These are phyloP conservation scores for Parafenestella ontariensis DNA, from an alignment of 2,329 filamentous ascomycete genomes.

Conservation along the genomic window DNA sequence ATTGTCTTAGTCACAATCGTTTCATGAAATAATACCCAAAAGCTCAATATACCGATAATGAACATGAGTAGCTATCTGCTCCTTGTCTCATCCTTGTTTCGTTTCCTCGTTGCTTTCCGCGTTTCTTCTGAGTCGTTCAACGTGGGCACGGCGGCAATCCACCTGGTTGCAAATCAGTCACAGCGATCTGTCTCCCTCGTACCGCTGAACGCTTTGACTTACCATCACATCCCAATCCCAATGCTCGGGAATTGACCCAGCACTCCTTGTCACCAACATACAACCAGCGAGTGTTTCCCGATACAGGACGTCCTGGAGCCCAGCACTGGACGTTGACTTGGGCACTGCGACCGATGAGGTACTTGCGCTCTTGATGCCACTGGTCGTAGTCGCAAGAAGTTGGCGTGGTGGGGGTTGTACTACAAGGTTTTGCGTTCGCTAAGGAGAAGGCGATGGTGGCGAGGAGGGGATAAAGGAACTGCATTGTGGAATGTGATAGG, in stretches of 20 bases:
- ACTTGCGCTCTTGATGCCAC: slow-evolving; percentile 8
- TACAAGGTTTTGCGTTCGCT: not conserved
- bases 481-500: not conserved
- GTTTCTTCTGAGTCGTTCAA: not conserved
- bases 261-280: slow-evolving; percentile 2
- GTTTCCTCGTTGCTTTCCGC: not conserved
- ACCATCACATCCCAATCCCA: not conserved
- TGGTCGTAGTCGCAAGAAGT: slow-evolving; percentile 1
- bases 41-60: too few species aligned
- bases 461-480: not conserved
- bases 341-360: not conserved
- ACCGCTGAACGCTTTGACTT: not conserved
- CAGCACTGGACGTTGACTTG: slow-evolving; percentile 3
- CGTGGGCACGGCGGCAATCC: not conserved
- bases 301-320: not conserved
- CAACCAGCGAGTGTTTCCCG: slow-evolving; percentile 1
- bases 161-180: not conserved
- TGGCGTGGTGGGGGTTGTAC: not conserved
- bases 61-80: too few species aligned
- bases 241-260: not conserved
- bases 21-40: too few species aligned
- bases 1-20: too few species aligned
- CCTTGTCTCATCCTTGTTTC: not conserved
- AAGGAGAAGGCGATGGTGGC: not conserved
- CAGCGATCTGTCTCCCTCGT: too few species aligned